Evolutionary conservation across 2,329 filamentous ascomycete species (phyloP).

Genomic region (Albophoma yamanashiensis): DNA sequence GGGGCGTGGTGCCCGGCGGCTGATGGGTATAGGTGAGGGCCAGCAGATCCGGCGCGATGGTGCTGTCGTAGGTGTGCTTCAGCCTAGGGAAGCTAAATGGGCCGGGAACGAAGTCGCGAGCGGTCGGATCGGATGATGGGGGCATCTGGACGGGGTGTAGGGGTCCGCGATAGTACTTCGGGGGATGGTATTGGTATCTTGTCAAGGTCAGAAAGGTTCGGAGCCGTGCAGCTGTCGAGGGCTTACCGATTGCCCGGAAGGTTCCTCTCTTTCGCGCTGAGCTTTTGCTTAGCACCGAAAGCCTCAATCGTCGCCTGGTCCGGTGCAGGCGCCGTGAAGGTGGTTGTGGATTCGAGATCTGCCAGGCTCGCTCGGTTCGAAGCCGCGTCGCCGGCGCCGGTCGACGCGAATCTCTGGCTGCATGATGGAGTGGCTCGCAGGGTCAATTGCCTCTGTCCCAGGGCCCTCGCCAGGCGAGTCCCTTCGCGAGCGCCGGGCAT

Average conservation of each 20-base stretch:
- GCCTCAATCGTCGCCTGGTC: slow-evolving; percentile 25
- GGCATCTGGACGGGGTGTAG: slow-evolving; percentile 88
- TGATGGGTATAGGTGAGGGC: slow-evolving; percentile 80
- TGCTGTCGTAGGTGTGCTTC: slow-evolving; percentile 81
- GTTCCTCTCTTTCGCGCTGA: slow-evolving; percentile 21
- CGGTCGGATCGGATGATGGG: slow-evolving; percentile 74
- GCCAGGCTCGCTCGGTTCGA: slow-evolving; percentile 19
- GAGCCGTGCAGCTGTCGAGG: background rate
- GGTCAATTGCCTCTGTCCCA: slow-evolving; percentile 17
- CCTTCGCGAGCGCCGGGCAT: slow-evolving; percentile 33
- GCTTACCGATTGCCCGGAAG: slow-evolving; percentile 38
- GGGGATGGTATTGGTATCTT: slow-evolving; percentile 91
- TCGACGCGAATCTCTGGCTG: slow-evolving; percentile 34
- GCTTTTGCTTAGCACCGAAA: slow-evolving; percentile 28
- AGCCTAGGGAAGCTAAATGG: slow-evolving; percentile 83
- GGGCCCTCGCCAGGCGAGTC: slow-evolving; percentile 21
- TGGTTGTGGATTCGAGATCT: slow-evolving; percentile 42
- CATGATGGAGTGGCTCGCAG: slow-evolving; percentile 13
- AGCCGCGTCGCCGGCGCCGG: slow-evolving; percentile 24
- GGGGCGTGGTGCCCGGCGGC: slow-evolving; percentile 58
- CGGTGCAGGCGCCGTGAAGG: slow-evolving; percentile 31
- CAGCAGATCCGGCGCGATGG: slow-evolving; percentile 78
- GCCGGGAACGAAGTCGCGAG: slow-evolving; percentile 79
- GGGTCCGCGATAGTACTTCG: slow-evolving; percentile 89
- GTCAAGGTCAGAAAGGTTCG: slow-evolving; percentile 2